phyloP scores from a whole-genome alignment of 148 eudicot species.

The Silene uniflora region DNA sequence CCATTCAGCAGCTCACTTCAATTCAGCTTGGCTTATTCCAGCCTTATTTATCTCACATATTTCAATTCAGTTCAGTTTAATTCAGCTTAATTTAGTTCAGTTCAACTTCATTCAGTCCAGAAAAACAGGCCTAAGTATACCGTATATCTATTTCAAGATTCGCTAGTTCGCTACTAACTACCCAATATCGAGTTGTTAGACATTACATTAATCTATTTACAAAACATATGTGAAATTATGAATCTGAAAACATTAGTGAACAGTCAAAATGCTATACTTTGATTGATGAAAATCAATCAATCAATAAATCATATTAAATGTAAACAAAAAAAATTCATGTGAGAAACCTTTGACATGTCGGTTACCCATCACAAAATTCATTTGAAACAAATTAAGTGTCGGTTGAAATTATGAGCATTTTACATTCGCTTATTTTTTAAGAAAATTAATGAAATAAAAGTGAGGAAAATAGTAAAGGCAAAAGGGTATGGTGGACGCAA shows the following conservation, averaged over 20 bases:
- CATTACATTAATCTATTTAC: not conserved
- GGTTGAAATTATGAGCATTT: conserved; percentile 7
- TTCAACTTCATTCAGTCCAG: too few relatives aligned
- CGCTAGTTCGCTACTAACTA: too few relatives aligned
- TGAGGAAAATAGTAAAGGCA: not conserved
- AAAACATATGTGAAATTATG: not conserved
- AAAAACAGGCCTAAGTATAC: too few relatives aligned
- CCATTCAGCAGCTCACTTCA: too few relatives aligned
- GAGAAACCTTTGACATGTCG: conserved; percentile 2
- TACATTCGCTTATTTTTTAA: not conserved
- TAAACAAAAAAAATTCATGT: not conserved
- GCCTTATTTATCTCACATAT: too few relatives aligned
- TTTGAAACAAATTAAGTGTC: conserved; percentile 3
- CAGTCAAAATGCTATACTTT: not conserved
- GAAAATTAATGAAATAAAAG: too few relatives aligned
- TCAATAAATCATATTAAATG: not conserved
- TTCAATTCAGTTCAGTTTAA: too few relatives aligned
- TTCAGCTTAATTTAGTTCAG: too few relatives aligned
- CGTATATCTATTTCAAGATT: too few relatives aligned
- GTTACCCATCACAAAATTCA: conserved; percentile 3
- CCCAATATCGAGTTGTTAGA: not conserved
- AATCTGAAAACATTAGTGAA: not conserved
- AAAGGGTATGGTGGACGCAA: not conserved
- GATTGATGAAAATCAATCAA: not conserved
- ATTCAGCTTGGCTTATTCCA: too few relatives aligned